phyloP scores from a whole-genome alignment of 306 rosid species.

The Quercus cerris region DNA sequence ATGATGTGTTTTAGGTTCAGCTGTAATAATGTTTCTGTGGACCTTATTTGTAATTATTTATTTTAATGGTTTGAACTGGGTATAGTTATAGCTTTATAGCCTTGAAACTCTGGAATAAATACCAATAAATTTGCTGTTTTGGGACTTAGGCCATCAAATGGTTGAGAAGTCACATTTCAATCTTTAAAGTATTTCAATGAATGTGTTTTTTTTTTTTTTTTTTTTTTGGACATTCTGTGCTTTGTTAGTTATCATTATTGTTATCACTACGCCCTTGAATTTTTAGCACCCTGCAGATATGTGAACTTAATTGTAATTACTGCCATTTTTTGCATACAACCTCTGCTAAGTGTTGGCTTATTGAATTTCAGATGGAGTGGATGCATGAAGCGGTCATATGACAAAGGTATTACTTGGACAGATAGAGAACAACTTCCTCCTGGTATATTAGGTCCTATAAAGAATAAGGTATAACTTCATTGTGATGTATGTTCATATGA shows the following conservation, averaged over 20 bases:
- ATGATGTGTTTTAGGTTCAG: neutral
- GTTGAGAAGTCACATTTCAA: neutral
- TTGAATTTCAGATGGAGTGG: conserved; percentile 80
- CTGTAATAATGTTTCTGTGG: neutral
- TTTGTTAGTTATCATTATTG: neutral
- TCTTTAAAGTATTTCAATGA: neutral
- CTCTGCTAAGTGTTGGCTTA: conserved; percentile 1
- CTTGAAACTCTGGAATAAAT: neutral
- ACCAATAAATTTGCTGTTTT: neutral
- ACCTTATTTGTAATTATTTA: conserved; percentile 2
- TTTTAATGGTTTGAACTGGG: neutral
- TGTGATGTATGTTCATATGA: neutral
- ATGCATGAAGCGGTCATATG: conserved; percentile 76
- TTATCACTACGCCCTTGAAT: neutral
- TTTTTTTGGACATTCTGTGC: neutral
- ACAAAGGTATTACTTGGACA: conserved; percentile 79
- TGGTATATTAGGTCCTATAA: conserved; percentile 95
- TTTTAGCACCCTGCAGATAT: neutral
- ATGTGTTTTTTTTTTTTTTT: too few species aligned
- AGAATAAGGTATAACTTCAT: conserved; percentile 69
- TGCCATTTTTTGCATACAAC: neutral
- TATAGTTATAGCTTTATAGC: neutral
- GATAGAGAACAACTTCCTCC: conserved; percentile 94
- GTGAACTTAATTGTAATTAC: neutral
- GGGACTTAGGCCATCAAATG: neutral